Base-by-base conservation (phyloP, 371 early-diverging fungal species). In the Lichtheimia ornata region DNA sequence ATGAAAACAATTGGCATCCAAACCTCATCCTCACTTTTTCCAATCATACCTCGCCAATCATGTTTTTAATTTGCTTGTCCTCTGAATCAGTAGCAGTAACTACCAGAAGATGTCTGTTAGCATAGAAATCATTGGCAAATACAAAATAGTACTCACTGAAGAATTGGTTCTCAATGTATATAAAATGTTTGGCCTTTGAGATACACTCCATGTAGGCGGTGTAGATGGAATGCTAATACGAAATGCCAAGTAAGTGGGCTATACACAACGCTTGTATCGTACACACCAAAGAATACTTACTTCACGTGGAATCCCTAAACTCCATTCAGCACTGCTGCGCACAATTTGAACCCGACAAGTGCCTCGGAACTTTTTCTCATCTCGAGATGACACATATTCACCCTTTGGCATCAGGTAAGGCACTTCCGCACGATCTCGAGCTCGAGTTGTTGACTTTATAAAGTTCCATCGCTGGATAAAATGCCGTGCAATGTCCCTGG, bases 81-180 rank as follows among this genome's bases (percentile, higher is more conserved):
- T 70, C 65, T 18, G 67, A 53, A 25, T 65, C 62, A 12, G 81
- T 72, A 0, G 82, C 67, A 17, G 83, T 81, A 43, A 82, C 81
- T 81, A 43, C 5, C 14, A 56, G 3, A 41, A 2, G 17, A 11
- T 7, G n/a, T 41, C 14, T 24, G 42, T 14, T 51, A 50, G 28
- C 15, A 18, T 27, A 17, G 14, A 11, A 35, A 9, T 4, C 35
- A 35, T 11, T 11, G 9, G 9, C 1, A 6, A 9, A 35, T 5
- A 35, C 35, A 11, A 35, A 35, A 35, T 11, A 2, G 9, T 11
- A 64, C 76, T 74, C 77, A 83, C 91, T 89, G 67, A 97, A 97
- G 75, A 97, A 96, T 70, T 97, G 97, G 69, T 97, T 96, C 70
- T 97, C 97, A 59, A 97, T 97, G 72, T 97, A 97, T 40, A 97